Percentiles rank a stretch among this genome's conserved stretches.
Conservation (phyloP, 176 grass and related monocot genomes). For the Ensete ventricosum region DNA sequence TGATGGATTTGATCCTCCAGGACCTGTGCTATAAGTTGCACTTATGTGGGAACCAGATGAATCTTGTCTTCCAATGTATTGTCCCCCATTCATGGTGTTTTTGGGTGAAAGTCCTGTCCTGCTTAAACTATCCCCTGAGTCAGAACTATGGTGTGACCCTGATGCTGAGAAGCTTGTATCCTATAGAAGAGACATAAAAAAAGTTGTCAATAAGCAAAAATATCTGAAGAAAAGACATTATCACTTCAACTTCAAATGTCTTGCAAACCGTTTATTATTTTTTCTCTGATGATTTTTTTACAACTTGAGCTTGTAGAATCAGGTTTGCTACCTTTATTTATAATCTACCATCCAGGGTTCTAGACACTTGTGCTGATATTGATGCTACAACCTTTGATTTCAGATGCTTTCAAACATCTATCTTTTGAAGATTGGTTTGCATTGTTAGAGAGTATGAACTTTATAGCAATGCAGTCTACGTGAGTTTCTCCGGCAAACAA, state of each 20-base stretch:
- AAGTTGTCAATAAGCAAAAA: conserved; percentile 1
- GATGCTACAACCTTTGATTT: not conserved
- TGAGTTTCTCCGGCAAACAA: not conserved
- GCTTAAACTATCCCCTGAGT: conserved; percentile 83
- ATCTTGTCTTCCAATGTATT: conserved; percentile 40
- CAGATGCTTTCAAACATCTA: not conserved
- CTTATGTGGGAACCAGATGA: conserved; percentile 44
- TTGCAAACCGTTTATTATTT: too few species aligned
- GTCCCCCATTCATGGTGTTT: conserved; percentile 36
- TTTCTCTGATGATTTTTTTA: not conserved
- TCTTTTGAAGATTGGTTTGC: not conserved
- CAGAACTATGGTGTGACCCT: conserved; percentile 75
- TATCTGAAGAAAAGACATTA: not conserved
- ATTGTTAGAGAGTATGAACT: not conserved
- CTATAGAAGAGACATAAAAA: conserved; percentile 41
- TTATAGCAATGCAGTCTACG: not conserved
- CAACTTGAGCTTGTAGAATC: not conserved
- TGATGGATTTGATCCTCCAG: conserved; percentile 39
- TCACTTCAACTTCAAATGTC: not conserved
- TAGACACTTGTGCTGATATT: too few species aligned
- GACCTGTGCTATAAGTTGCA: conserved; percentile 27
- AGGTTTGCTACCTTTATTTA: not conserved
- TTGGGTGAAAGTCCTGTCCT: conserved; percentile 59
- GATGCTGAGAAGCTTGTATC: conserved; percentile 55
- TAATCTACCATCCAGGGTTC: not conserved